A percentile compares a stretch with the other conserved stretches of the same genome.
Conservation (phyloP, 345 rosid genomes). For the rapeseed (Brassica napus) region Da-Ae NC_063451.1:25845501-25846000, state of each 20-base stretch:
- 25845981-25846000: no score
- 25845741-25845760: not conserved
- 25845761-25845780: not conserved
- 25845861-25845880: conserved; percentile 24
- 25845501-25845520: not conserved
- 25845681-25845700: not conserved
- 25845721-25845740: not conserved
- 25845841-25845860: conserved; percentile 11
- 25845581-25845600: not conserved
- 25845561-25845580: not conserved
- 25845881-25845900: conserved; percentile 20
- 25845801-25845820: not conserved
- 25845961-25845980: no score
- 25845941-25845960: conserved; percentile 1
- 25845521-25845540: not conserved
- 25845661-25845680: not conserved
- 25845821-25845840: not conserved
- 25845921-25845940: not conserved
- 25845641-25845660: not conserved
- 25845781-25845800: not conserved
- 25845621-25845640: not conserved
- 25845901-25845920: not conserved
- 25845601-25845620: not conserved
- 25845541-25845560: not conserved
- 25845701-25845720: not conserved